Evolutionary conservation across 257 asterid species (phyloP), one percentile per base, ranked within the genome.

Genomic region (Solanum sitiens): DNA sequence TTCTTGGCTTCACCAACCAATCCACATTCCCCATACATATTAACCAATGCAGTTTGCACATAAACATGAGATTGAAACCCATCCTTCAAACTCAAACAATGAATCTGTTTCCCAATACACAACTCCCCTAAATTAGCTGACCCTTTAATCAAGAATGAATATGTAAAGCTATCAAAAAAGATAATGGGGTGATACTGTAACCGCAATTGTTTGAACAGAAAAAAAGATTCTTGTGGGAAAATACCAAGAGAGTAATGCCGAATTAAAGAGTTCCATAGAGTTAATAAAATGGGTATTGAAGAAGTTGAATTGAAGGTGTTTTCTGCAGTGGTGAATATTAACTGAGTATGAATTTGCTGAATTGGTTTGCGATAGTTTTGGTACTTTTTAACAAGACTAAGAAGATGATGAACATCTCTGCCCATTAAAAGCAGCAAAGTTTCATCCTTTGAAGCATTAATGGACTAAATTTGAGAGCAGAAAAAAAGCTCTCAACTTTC

Each of bases 1-100:
- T 88, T 92, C 86, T 83, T 82, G 15, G 98, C 93, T 33, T 92
- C 92, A 13, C 84, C 80, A 82, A 90, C 56, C 79, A 82, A 82
- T 72, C 95, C 94, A 86, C 94, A 93, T 11, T 90, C 94, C 1
- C 75, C 68, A 39, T 93, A 94, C 98, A 94, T 94, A 59, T 94
- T 93, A 67, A 95, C 92, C 88, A 94, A 35, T 11, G 97, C 98
- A 40, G 98, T 95, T 39, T 91, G 95, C 76, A 92, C 97, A 56
- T 94, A 92, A 61, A 94, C 93, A 50, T 94, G 93, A 11, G 25
- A 45, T 30, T 67, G 89, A 86, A 93, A 94, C 25, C 97, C 96
- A 25, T 40, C 88, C 72, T 92, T 94, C 32, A 73, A 9, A 88
- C 88, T 87, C 13, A 90, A 86, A 83, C 95, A 93, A 67, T 93